Conservation (phyloP, 2,329 filamentous ascomycete genomes). For the Fusarium drepaniforme region DNA sequence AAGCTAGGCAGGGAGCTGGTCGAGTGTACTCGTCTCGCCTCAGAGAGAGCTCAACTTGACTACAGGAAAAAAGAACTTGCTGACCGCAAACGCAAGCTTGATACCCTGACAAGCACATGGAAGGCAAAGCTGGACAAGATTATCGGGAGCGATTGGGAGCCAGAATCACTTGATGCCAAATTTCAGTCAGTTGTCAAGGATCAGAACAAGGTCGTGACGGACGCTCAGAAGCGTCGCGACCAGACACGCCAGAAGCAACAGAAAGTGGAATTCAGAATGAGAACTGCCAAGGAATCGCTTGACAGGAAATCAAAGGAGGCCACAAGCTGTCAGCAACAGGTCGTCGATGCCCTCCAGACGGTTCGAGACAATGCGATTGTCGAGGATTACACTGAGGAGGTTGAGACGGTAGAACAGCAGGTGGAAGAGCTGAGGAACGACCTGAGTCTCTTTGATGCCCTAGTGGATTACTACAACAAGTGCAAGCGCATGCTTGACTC, state of each 20-base stretch:
- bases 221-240: slow-evolving; percentile 79
- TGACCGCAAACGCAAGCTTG: slow-evolving; percentile 78
- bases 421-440: slow-evolving; percentile 73
- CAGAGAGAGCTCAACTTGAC: slow-evolving; percentile 86
- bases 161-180: slow-evolving; percentile 75
- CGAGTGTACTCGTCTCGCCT: slow-evolving; percentile 83
- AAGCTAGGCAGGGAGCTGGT: slow-evolving; percentile 84
- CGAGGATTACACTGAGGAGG: slow-evolving; percentile 66
- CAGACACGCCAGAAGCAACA: slow-evolving; percentile 78
- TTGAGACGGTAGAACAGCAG: slow-evolving; percentile 66
- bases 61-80: slow-evolving; percentile 84
- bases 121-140: slow-evolving; percentile 75
- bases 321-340: slow-evolving; percentile 69
- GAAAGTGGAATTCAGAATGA: slow-evolving; percentile 80
- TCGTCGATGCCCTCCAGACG: slow-evolving; percentile 61
- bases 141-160: slow-evolving; percentile 75
- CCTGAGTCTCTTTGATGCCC: slow-evolving; percentile 74
- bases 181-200: slow-evolving; percentile 74
- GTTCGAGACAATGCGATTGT: slow-evolving; percentile 60
- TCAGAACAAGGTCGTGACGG: slow-evolving; percentile 68
- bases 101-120: slow-evolving; percentile 83
- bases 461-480: slow-evolving; percentile 78
- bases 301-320: slow-evolving; percentile 74
- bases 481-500: slow-evolving; percentile 75
- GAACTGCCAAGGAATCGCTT: slow-evolving; percentile 72